These are phyloP conservation scores for Corymbia calophylla DNA, from an alignment of 441 rosid genomes.

Conservation along the genomic window DNA sequence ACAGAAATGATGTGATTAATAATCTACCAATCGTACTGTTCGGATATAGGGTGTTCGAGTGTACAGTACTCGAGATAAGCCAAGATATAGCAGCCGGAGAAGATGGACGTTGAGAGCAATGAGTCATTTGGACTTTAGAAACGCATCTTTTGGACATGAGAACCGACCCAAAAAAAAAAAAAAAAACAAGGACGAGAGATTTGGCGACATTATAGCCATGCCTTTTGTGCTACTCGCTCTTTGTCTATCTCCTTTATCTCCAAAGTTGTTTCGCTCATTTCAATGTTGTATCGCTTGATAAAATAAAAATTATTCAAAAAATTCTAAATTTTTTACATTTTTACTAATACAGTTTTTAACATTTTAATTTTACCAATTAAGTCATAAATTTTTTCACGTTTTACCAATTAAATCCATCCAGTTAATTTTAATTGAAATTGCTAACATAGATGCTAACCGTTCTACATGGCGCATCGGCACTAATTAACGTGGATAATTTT, in stretches of 20 bases:
- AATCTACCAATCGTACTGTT: not conserved
- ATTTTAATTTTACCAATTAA: no score
- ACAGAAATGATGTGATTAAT: not conserved
- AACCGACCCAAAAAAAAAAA: no score
- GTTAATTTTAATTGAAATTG: no score
- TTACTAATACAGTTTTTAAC: fast-evolving
- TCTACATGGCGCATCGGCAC: fast-evolving
- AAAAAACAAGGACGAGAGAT: not conserved
- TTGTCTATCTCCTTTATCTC: not conserved
- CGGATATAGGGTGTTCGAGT: not conserved
- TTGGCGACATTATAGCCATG: not conserved
- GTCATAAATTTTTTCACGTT: fast-evolving
- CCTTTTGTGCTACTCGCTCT: not conserved
- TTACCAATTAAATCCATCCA: fast-evolving
- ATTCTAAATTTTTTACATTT: fast-evolving
- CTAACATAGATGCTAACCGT: fast-evolving
- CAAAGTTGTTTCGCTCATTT: not conserved
- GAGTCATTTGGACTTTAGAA: not conserved
- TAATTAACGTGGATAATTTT: no score
- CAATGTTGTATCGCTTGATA: not conserved
- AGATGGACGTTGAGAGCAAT: not conserved
- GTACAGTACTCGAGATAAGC: not conserved
- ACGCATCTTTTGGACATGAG: not conserved
- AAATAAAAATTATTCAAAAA: no score
- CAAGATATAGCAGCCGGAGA: not conserved